Evolutionary conservation across 2,329 filamentous ascomycete species (phyloP), one percentile per base, ranked within the genome.

Genomic region (Aspergillus hiratsukae): DNA sequence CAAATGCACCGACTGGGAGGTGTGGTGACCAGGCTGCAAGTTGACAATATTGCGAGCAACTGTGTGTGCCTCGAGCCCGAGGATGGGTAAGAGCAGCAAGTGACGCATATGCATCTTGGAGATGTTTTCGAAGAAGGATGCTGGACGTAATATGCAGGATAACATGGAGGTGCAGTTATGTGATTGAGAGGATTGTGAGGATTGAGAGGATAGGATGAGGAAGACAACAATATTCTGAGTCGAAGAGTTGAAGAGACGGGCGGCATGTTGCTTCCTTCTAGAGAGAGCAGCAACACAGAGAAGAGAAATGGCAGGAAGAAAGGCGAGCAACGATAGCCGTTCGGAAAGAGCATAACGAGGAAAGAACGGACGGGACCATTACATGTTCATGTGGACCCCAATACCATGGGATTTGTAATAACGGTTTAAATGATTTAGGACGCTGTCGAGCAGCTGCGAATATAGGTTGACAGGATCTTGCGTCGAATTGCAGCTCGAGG

Each of bases 21-120:
- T 37, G 17, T 59, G 55, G 51, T 59, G 49, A 27, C 53, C 49
- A 7, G 52, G 48, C 19, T 51, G 53, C n/a, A 56, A 19, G 19
- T 53, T 51, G 37, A 61, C 46, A 29, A 59, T 57, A 40, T 56
- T 61, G 51, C 51, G 54, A n/a, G 58, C 59, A 55, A 58, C 54
- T 40, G 53, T 59, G 31, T 35, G 56, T 7, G 49, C 57, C 29
- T 52, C 56, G 49, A 67, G 37, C 45, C 56, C 23, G 19, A 59
- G 43, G 41, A 61, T 48, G 29, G 52, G 57, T 7, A 60, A 27
- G 41, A 49, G 10, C 48, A 65, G 43, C 14, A 64, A 31, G 25
- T 49, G 57, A 55, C 51, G 57, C 43, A 64, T 41, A 52, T 60
- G 64, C 69, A 71, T 71, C 14, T 51, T 64, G 60, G 50, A 51